Base-by-base conservation (phyloP, 1,284 basidiomycete genomes). In the Cryptococcus depauperatus region DNA sequence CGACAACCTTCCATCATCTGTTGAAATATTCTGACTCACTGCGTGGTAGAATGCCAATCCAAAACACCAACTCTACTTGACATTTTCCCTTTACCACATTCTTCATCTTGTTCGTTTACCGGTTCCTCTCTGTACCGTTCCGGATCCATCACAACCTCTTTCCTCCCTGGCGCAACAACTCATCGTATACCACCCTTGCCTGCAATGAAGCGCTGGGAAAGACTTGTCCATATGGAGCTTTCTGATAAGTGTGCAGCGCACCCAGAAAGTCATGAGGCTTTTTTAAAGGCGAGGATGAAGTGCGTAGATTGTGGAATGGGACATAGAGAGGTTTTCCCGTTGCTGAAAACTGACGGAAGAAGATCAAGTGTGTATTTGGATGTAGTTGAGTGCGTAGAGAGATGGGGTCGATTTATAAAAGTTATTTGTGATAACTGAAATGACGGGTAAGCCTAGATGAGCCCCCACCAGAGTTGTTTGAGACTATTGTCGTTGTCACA, bases 151-250 rank as follows among this genome's bases (percentile, higher is more conserved):
- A 52, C 42, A 14, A 48, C 52, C 19, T 64, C 59, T 3, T 57
- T 56, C 41, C 54, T 69, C 10, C 66, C 64, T 4, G 66, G 66
- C 22, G 66, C 64, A 9, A 52, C 50, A 10, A 48, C 44, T 1
- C 50, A 52, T 33, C 37, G 35, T 14, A 52, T 27, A 18, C 35
- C 41, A 5, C 50, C 50, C 2, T 35, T 41, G 1, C 37, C 23
- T 4, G 64, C 65, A 6, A 57, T 62, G 41, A 69, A 67, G 41
- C 51, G 66, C 1, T 69, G 66, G 66, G 66, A 69, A 43, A 22
- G 63, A n/a, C 57, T 71, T 1, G 64, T 71, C 18, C 70, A 71
- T 42, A 57, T 71, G 26, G 70, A 71, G 45, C 53, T 71, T 5
- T 58, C 66, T 2, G 70, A 70, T 5, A 49, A 61, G 16, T 48